A percentile compares a stretch with the other conserved stretches of the same genome.
phyloP scores from a whole-genome alignment of 176 grass and related monocot genomes.

The Poa annua region DNA sequence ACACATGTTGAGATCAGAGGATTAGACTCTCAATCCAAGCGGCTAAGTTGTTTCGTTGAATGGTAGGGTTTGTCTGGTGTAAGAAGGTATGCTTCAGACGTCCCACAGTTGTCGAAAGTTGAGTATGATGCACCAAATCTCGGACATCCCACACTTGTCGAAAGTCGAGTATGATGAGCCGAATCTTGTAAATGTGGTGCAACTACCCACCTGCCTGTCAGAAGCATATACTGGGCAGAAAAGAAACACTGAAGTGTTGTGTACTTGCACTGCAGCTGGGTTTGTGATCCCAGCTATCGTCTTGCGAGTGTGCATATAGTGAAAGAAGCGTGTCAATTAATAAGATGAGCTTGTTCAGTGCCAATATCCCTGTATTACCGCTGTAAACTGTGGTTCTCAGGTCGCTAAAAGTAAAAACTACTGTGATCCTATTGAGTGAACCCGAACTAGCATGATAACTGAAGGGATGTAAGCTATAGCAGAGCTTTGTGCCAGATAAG shows the following conservation, averaged over 20 bases:
- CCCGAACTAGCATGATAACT: no score
- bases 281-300: background rate
- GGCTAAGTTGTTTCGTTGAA: background rate
- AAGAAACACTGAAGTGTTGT: background rate
- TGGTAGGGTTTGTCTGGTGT: background rate
- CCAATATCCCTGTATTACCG: background rate
- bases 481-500: no score
- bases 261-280: slow-evolving; percentile 17
- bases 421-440: no score
- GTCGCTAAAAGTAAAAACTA: no score
- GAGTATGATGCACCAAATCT: slow-evolving; percentile 13
- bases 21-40: background rate
- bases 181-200: slow-evolving; percentile 34
- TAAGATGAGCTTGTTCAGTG: slow-evolving; percentile 20
- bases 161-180: slow-evolving; percentile 26
- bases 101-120: slow-evolving; percentile 17
- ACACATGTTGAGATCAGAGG: background rate
- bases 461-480: no score
- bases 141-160: background rate
- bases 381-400: no score
- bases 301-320: background rate
- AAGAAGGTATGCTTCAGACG: background rate
- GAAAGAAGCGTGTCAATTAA: slow-evolving; percentile 47
- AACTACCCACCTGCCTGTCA: background rate
- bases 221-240: slow-evolving; percentile 27